Evolutionary conservation across 1,139 yeast species (phyloP), one percentile per base, ranked within the genome.

Genomic region (Yamadazyma mexicana): DNA sequence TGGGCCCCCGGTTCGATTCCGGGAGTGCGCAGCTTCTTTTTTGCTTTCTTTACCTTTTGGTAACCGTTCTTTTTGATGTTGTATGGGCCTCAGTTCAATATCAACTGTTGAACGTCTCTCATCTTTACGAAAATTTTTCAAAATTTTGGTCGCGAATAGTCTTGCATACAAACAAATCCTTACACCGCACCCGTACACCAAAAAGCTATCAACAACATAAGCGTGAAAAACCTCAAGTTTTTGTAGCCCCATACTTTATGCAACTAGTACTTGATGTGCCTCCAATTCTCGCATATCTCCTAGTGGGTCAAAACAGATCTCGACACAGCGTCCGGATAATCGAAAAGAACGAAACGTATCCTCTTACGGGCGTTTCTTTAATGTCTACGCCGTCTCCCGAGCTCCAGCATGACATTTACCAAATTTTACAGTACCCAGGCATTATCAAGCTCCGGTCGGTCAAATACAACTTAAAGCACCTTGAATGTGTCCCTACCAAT

Each of bases 1-100:
- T 27, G 37, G 32, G 37, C 37, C 37, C 37, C 37, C 37, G 37
- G 37, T 34, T 34, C 37, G 37, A 34, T 22, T 34, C 37, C 37
- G 37, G 37, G 37, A n/a, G n/a, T 18, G 37, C 37, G 37, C 37
- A 34, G 17, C 11, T 33, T n/a, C 23, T 33, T 33, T 28, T 28
- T 16, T 26, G 29, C 29, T 9, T 11, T n/a, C 16, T 12, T 5
- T 20, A 20, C 22, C 22, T 8, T 20, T 8, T 20, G n/a, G n/a
- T n/a, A n/a, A n/a, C n/a, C n/a, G n/a, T n/a, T n/a, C n/a, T n/a
- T n/a, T n/a, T n/a, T n/a, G n/a, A n/a, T n/a, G n/a, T n/a, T n/a
- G n/a, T n/a, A n/a, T n/a, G n/a, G n/a, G n/a, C n/a, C n/a, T n/a
- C n/a, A n/a, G n/a, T n/a, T n/a, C n/a, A n/a, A n/a, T n/a, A n/a